Percentiles rank a stretch among this genome's conserved stretches.
Conservation (phyloP, 2,329 filamentous ascomycete genomes). For the Fonsecaea erecta region DNA sequence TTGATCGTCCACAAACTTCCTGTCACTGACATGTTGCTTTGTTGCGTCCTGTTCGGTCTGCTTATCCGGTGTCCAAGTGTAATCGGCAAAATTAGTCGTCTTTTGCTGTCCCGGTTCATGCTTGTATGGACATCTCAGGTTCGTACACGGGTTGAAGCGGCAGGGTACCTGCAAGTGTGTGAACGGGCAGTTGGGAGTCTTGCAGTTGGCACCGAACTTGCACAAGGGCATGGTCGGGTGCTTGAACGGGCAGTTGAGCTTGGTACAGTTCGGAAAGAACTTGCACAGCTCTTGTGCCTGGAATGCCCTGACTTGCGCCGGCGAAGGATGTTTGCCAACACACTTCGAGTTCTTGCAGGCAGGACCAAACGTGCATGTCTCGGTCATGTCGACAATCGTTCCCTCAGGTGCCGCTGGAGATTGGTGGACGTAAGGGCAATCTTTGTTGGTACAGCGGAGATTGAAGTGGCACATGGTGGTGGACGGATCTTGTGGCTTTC, state of each 20-base stretch:
- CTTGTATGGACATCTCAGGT: constrained; percentile 84
- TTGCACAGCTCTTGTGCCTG: constrained; percentile 86
- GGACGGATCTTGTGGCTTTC: constrained; percentile 53
- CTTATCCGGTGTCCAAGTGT: constrained; percentile 79
- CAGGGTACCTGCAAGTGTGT: constrained; percentile 84
- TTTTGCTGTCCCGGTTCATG: constrained; percentile 84
- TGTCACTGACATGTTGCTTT: constrained; percentile 78
- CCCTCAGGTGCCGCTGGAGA: constrained; percentile 85
- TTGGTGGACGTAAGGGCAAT: constrained; percentile 93
- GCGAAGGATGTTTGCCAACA: constrained; percentile 87
- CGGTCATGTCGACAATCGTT: constrained; percentile 74
- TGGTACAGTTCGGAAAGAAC: constrained; percentile 90
- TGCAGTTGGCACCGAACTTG: constrained; percentile 88
- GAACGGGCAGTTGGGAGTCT: constrained; percentile 80
- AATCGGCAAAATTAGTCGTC: constrained; percentile 75
- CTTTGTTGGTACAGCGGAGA: constrained; percentile 80
- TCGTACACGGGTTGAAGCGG: constrained; percentile 89
- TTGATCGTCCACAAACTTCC: constrained; percentile 79
- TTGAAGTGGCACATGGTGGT: constrained; percentile 88
- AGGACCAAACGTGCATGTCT: constrained; percentile 81
- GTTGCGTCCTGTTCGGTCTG: constrained; percentile 36
- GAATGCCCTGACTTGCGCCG: constrained; percentile 76
- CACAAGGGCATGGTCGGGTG: constrained; percentile 87
- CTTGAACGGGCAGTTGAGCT: constrained; percentile 83
- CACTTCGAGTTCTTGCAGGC: constrained; percentile 98